Percentiles rank a stretch among this genome's conserved stretches.
Conservation (phyloP, 2,329 filamentous ascomycete genomes). For the Trichophyton simii region DNA sequence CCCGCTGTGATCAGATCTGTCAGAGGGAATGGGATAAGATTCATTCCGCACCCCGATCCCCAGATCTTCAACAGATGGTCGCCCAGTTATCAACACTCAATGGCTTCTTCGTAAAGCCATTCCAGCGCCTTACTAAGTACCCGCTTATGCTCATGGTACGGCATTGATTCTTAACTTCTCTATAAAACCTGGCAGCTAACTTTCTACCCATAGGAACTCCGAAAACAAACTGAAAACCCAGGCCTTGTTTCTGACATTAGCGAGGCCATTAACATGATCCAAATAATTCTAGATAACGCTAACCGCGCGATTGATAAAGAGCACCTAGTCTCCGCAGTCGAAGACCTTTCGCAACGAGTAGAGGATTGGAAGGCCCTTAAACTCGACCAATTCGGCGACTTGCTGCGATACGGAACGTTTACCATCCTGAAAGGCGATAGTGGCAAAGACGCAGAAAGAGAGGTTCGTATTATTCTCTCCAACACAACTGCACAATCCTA, state of each 20-base stretch:
- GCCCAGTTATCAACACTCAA: constrained; percentile 78
- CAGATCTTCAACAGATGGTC: constrained; percentile 59
- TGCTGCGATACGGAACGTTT: constrained; percentile 80
- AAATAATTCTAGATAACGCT: constrained; percentile 67
- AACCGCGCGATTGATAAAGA: constrained; percentile 87
- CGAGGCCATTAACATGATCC: constrained; percentile 67
- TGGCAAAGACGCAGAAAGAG: constrained; percentile 81
- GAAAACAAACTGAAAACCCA: constrained; percentile 68
- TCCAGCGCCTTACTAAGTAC: constrained; percentile 91
- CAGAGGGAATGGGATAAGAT: constrained; percentile 81
- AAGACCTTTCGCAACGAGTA: constrained; percentile 68
- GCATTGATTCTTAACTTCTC: neutral
- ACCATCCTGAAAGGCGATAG: constrained; percentile 72
- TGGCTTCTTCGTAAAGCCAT: constrained; percentile 88
- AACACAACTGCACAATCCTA: neutral
- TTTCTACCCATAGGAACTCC: constrained; percentile 50
- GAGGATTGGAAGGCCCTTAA: constrained; percentile 96
- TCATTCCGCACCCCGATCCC: constrained; percentile 51
- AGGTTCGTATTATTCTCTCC: constrained; percentile 44
- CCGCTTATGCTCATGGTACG: constrained; percentile 72
- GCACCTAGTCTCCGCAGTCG: constrained; percentile 67
- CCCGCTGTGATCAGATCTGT: constrained; percentile 75
- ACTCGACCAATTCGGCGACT: constrained; percentile 78
- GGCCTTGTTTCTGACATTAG: constrained; percentile 59
- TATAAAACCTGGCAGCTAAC: neutral